Base-by-base conservation (phyloP, 2,329 filamentous ascomycete species). In the Diaporthe helianthi region DNA sequence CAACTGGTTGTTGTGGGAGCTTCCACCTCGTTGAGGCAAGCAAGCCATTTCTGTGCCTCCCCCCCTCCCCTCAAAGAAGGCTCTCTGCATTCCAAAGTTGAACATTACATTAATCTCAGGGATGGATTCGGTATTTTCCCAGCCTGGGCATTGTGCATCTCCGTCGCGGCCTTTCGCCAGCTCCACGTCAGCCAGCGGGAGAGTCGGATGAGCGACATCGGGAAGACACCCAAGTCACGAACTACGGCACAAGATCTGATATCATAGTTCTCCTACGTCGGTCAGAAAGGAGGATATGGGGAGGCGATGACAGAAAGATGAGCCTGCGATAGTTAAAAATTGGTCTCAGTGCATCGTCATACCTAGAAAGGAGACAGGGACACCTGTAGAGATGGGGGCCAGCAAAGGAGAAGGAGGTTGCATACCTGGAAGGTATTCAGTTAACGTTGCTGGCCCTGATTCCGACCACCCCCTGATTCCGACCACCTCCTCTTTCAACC, bases 21-120 rank as follows among this genome's bases (percentile, higher is more conserved):
- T 36, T 52, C 64, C 22, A 65, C 70, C 22, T n/a, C 53, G 9
- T 53, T 73, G 17, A 67, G 68, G 72, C 73, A 63, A 47, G 72
- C 73, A 63, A 47, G 49, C 38, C n/a, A 8, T 6, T 4, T 44
- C 19, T 1, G 13, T 55, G 2, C 26, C 17, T 22, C 10, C 3
- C 9, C 24, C 5, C 58, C 7, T 13, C 8, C 12, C 3, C 2
- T n/a, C n/a, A n/a, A n/a, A n/a, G n/a, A n/a, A n/a, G n/a, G n/a
- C n/a, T n/a, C n/a, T n/a, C n/a, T n/a, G n/a, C n/a, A n/a, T n/a
- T n/a, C n/a, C n/a, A n/a, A n/a, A n/a, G n/a, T 9, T 22, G 58
- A 63, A 13, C 15, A n/a, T 1, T 19, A 52, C n/a, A 10, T n/a
- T 38, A 10, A 46, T 29, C 7, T 5, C 0, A 8, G 41, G 33